phyloP scores from a whole-genome alignment of 2,329 filamentous ascomycete species.

The Diaporthe sp. region DNA sequence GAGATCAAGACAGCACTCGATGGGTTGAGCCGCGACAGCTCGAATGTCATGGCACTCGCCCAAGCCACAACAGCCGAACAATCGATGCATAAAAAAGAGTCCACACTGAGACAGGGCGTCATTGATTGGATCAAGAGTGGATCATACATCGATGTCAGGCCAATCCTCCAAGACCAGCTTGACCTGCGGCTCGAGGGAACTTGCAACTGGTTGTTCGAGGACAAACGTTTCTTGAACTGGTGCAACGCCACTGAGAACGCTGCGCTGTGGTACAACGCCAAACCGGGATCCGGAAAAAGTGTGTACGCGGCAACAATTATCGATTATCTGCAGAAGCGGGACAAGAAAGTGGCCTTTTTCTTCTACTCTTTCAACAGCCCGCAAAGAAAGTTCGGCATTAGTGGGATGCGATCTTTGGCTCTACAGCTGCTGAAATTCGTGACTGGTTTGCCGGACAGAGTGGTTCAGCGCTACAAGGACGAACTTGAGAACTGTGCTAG shows the following conservation, averaged over 20 bases:
- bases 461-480: not conserved
- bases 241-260: not conserved
- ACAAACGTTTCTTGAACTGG: slow-evolving; percentile 15
- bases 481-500: not conserved
- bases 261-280: slow-evolving; percentile 2
- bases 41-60: not conserved
- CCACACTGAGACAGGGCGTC: not conserved
- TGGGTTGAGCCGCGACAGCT: not conserved
- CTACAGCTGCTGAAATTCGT: slow-evolving; percentile 6
- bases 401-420: not conserved
- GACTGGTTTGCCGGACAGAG: not conserved
- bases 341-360: not conserved
- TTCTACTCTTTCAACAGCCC: slow-evolving; percentile 23
- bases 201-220: slow-evolving; percentile 3
- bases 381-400: not conserved
- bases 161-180: not conserved
- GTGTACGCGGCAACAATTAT: not conserved
- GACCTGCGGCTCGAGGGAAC: not conserved
- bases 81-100: not conserved
- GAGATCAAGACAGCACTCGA: slow-evolving; percentile 8
- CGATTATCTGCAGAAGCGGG: not conserved
- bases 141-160: not conserved
- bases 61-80: slow-evolving; percentile 8
- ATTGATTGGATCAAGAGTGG: slow-evolving; percentile 20
- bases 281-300: slow-evolving; percentile 1